Evolutionary conservation across 2,329 filamentous ascomycete genomes (phyloP).

Genomic region (Whalleya microplaca): DNA sequence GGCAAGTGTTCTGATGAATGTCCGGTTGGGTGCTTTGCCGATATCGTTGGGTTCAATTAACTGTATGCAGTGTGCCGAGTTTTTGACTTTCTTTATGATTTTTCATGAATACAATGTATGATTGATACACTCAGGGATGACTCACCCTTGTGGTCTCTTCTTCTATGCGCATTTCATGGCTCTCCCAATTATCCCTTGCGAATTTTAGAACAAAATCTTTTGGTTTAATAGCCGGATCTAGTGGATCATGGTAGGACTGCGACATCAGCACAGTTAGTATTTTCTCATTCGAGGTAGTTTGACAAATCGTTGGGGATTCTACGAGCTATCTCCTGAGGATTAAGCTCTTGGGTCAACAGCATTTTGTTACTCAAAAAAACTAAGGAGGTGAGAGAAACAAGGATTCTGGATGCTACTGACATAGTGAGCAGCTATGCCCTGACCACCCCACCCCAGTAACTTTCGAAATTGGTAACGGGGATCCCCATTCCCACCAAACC

Average conservation of each 20-base stretch:
- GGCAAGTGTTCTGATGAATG: neutral
- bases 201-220: conserved; percentile 24
- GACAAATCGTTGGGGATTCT: too few relatives aligned
- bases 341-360: too few relatives aligned
- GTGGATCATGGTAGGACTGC: neutral
- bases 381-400: too few relatives aligned
- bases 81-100: conserved; percentile 24
- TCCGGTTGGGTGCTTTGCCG: neutral
- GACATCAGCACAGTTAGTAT: neutral
- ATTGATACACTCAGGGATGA: neutral
- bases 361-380: too few relatives aligned
- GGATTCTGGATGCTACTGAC: neutral
- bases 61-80: conserved; percentile 29
- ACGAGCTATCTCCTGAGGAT: too few relatives aligned
- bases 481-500: neutral
- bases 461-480: neutral
- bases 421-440: conserved; percentile 6
- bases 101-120: conserved; percentile 2
- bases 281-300: neutral
- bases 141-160: conserved; percentile 3
- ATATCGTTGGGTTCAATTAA: conserved; percentile 11
- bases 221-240: neutral
- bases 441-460: conserved; percentile 4
- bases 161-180: neutral
- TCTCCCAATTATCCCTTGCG: neutral